Percentiles rank a stretch among this genome's conserved stretches.
Conservation (phyloP, 176 grass and related monocot genomes). For the Pontederia crassipes region DNA sequence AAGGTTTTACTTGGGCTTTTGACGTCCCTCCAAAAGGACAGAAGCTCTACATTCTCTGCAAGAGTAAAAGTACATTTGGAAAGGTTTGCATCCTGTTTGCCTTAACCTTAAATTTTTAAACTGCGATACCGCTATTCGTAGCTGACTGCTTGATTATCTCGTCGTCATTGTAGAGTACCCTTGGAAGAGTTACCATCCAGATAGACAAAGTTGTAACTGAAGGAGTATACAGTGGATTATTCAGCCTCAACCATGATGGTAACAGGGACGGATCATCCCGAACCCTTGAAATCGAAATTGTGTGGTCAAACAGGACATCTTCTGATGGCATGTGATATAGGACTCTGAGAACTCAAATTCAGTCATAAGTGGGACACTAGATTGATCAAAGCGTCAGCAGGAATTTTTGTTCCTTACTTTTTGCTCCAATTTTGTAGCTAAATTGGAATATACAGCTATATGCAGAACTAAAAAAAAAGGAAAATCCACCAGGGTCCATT, state of each 20-base stretch:
- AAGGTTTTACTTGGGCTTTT: constrained; percentile 95
- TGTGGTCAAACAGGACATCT: constrained; percentile 83
- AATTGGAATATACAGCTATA: neutral
- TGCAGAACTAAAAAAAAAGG: too few species aligned
- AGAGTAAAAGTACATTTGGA: constrained; percentile 99
- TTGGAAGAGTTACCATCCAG: constrained; percentile 87
- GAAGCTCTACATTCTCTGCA: constrained; percentile 93
- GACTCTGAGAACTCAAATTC: constrained; percentile 4
- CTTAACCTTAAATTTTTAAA: neutral
- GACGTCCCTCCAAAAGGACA: constrained; percentile 94
- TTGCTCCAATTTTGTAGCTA: constrained; percentile 4
- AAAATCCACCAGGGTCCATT: neutral
- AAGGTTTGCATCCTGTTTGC: constrained; percentile 37
- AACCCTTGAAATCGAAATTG: constrained; percentile 87
- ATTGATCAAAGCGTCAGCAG: neutral
- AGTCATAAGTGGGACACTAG: neutral
- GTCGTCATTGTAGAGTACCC: constrained; percentile 42
- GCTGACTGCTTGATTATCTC: neutral
- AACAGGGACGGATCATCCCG: constrained; percentile 67
- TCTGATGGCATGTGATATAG: constrained; percentile 35
- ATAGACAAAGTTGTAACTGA: constrained; percentile 94
- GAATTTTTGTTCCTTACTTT: neutral
- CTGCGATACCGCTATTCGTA: neutral
- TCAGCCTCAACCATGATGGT: constrained; percentile 89
- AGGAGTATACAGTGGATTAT: constrained; percentile 81